Conservation (phyloP, 2,329 filamentous ascomycete genomes). For the Elsinoe necatrix region DNA sequence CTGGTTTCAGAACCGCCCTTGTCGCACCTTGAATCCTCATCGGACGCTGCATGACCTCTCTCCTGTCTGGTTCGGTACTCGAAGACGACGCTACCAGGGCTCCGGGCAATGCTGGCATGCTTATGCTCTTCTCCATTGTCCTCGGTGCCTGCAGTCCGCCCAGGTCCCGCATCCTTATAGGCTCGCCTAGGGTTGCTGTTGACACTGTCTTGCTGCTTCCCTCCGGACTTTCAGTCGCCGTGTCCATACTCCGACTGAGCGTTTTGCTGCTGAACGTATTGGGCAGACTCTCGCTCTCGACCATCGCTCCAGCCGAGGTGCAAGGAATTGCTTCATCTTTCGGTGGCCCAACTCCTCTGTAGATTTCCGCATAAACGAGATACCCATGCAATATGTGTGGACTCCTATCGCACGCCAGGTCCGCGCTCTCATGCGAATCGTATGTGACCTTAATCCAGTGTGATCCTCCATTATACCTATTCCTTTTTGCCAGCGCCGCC, state of each 20-base stretch:
- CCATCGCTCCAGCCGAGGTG: constrained; percentile 28
- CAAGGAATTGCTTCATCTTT: constrained; percentile 37
- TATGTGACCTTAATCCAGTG: constrained; percentile 71
- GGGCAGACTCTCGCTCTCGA: constrained; percentile 24
- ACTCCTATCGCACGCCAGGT: constrained; percentile 39
- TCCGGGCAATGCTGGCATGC: constrained; percentile 6
- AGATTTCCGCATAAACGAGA: constrained; percentile 41
- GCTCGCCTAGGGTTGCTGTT: constrained; percentile 33
- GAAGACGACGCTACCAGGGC: constrained; percentile 2
- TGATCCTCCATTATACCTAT: constrained; percentile 70
- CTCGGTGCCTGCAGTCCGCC: not conserved
- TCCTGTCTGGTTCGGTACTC: constrained; percentile 15
- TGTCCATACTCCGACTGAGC: constrained; percentile 14
- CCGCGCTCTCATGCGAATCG: constrained; percentile 41
- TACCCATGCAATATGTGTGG: constrained; percentile 42
- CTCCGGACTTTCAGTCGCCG: constrained; percentile 25
- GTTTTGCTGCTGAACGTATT: constrained; percentile 28
- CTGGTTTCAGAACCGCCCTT: constrained; percentile 34
- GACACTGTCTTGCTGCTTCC: constrained; percentile 30
- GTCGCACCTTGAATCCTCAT: constrained; percentile 32
- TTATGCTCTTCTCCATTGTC: constrained; percentile 4
- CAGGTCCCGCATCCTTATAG: constrained; percentile 12
- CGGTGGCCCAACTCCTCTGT: constrained; percentile 36
- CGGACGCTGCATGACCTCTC: constrained; percentile 17
- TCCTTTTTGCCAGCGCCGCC: constrained; percentile 69